A percentile compares a stretch with the other conserved stretches of the same genome.
Evolutionary conservation across 371 early-diverging fungal species (phyloP).

Genomic region (Mortierella sp.): DNA sequence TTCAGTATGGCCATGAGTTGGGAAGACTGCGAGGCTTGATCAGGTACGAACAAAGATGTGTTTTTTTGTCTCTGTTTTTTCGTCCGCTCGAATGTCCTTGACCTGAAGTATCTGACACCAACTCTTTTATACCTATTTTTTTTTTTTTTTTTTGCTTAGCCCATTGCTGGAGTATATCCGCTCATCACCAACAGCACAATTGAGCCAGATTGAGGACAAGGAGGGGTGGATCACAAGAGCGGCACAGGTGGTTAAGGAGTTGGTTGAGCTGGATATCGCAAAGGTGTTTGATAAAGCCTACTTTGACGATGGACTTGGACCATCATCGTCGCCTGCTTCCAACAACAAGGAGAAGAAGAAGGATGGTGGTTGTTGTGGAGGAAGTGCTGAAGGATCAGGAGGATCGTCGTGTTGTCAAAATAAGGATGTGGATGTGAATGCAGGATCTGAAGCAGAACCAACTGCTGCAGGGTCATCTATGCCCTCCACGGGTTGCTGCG

Average conservation of each 20-base stretch:
- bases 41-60: slow-evolving; percentile 23
- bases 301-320: slow-evolving; percentile 37
- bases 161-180: slow-evolving; percentile 39
- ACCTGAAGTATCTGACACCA: background rate
- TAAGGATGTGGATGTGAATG: background rate
- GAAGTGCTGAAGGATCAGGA: background rate
- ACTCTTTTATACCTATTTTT: no score
- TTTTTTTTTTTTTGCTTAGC: slow-evolving; percentile 5
- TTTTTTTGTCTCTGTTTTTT: background rate
- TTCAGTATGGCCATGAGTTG: slow-evolving; percentile 46
- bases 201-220: slow-evolving; percentile 18
- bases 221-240: slow-evolving; percentile 38
- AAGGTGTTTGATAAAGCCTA: slow-evolving; percentile 54
- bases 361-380: slow-evolving; percentile 1
- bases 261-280: slow-evolving; percentile 44
- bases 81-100: no score
- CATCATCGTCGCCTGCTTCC: background rate
- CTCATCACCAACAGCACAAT: background rate
- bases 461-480: background rate
- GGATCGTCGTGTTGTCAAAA: background rate
- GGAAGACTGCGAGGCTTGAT: slow-evolving; percentile 53
- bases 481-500: slow-evolving; percentile 16
- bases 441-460: background rate
- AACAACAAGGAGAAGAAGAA: background rate
- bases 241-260: slow-evolving; percentile 28